These are phyloP conservation scores for Aspergillus texensis DNA, from an alignment of 2,329 filamentous ascomycete genomes.

Conservation along the genomic window DNA sequence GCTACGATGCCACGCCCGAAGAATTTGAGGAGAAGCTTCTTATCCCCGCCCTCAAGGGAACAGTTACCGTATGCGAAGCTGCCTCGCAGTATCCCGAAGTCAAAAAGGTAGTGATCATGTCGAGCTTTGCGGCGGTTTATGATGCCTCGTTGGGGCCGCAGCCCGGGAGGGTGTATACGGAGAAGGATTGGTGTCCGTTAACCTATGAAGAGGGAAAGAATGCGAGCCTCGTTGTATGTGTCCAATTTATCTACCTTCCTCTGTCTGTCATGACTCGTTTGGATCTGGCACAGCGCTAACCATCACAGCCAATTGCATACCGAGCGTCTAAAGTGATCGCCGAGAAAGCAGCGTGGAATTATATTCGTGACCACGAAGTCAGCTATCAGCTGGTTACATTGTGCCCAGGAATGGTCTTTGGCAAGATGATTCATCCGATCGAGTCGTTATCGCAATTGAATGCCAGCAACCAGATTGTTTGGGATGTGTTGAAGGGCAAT, in stretches of 20 bases:
- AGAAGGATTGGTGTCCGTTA: slow-evolving; percentile 26
- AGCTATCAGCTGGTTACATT: slow-evolving; percentile 21
- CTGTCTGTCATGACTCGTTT: background rate
- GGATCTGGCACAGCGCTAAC: background rate
- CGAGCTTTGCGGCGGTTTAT: slow-evolving; percentile 30
- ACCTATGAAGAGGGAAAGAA: slow-evolving; percentile 27
- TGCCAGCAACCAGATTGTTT: slow-evolving; percentile 33
- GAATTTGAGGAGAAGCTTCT: slow-evolving; percentile 35
- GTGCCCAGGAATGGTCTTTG: slow-evolving; percentile 34
- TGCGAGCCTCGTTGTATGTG: slow-evolving; percentile 22
- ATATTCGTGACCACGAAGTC: slow-evolving; percentile 21
- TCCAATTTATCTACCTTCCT: background rate
- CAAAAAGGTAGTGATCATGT: slow-evolving; percentile 30
- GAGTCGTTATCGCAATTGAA: slow-evolving; percentile 26
- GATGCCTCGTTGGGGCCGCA: slow-evolving; percentile 24
- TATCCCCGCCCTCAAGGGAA: slow-evolving; percentile 31
- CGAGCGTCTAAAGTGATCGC: slow-evolving; percentile 30
- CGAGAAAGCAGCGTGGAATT: slow-evolving; percentile 31
- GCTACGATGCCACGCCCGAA: slow-evolving; percentile 24
- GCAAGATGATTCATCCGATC: slow-evolving; percentile 27
- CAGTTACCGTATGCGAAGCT: slow-evolving; percentile 29
- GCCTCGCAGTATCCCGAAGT: slow-evolving; percentile 20
- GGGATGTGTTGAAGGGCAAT: slow-evolving; percentile 28
- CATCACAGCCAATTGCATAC: slow-evolving; percentile 24
- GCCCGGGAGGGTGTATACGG: slow-evolving; percentile 24